Conservation (phyloP, 495 filamentous ascomycete species). For the Podospora pseudocomata region DNA sequence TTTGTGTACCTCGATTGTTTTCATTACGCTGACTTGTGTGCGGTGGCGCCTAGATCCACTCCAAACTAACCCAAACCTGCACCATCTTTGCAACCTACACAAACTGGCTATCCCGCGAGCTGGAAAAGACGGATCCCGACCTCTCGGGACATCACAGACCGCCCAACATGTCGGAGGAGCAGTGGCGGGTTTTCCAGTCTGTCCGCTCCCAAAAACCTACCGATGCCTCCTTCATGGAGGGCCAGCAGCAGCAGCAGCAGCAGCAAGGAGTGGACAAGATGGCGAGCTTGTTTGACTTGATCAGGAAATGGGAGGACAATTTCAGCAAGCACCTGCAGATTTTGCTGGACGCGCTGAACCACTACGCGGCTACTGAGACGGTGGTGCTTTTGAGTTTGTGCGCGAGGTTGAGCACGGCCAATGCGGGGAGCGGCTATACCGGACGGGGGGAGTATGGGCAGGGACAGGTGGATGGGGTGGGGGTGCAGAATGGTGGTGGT, state of each 20-base stretch:
- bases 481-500: neutral
- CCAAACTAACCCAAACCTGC: constrained; percentile 89
- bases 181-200: constrained; percentile 49
- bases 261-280: constrained; percentile 43
- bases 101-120: constrained; percentile 68
- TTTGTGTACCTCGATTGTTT: no score
- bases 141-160: constrained; percentile 53
- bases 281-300: constrained; percentile 74
- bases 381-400: constrained; percentile 87
- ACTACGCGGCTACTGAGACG: constrained; percentile 95
- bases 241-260: neutral
- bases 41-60: constrained; percentile 67
- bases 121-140: constrained; percentile 74
- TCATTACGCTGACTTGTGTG: no score
- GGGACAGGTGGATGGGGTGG: neutral
- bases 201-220: constrained; percentile 31
- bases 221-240: neutral
- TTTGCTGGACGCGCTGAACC: constrained; percentile 86
- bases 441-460: constrained; percentile 29
- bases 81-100: constrained; percentile 88
- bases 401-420: constrained; percentile 69
- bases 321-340: constrained; percentile 90
- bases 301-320: constrained; percentile 85
- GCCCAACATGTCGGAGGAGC: constrained; percentile 49
- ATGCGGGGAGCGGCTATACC: constrained; percentile 59